Evolutionary conservation across 2,329 filamentous ascomycete species (phyloP), one percentile per base, ranked within the genome.

Genomic region (Claviceps sp.): DNA sequence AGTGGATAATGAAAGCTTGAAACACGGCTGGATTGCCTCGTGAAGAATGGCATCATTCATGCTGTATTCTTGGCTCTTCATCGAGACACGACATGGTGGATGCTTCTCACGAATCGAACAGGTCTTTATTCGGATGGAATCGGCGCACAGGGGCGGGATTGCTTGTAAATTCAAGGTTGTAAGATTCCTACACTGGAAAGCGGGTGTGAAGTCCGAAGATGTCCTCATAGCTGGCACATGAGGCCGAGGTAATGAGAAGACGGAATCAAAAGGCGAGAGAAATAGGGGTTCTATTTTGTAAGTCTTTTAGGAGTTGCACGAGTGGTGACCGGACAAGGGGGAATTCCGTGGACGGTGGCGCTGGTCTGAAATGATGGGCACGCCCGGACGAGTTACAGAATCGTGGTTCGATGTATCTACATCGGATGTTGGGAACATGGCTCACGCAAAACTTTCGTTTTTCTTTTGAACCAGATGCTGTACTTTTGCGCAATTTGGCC

Each of bases 151-250:
- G 30, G 49, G 54, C 47, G 38, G 40, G 19, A 48, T 37, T 47
- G 47, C 45, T 48, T 55, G 50, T 54, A 55, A 24, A 50, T 48
- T 22, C 52, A 52, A 37, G 47, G 37, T 16, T 50, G 47, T 26
- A 17, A 44, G 38, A 46, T 38, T 34, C 48, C 24, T 51, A 47
- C 24, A 24, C 48, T 43, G 46, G 44, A 37, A 34, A 41, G 22
- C 47, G 40, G 48, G 17, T 39, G 40, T 40, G 17, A 30, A 30
- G 24, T 5, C 4, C 4, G 24, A 6, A 5, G 50, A 17, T 26
- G 17, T n/a, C 44, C 8, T n/a, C 8, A 19, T 39, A n/a, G 24
- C 47, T 48, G 44, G 26, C 19, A 48, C 14, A 3, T 5, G 19
- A 10, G 5, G 14, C 2, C 19, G 40, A 17, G 10, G 16, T 8